Conservation (phyloP, 2,329 filamentous ascomycete genomes). For the Microdochium bolleyi region DNA sequence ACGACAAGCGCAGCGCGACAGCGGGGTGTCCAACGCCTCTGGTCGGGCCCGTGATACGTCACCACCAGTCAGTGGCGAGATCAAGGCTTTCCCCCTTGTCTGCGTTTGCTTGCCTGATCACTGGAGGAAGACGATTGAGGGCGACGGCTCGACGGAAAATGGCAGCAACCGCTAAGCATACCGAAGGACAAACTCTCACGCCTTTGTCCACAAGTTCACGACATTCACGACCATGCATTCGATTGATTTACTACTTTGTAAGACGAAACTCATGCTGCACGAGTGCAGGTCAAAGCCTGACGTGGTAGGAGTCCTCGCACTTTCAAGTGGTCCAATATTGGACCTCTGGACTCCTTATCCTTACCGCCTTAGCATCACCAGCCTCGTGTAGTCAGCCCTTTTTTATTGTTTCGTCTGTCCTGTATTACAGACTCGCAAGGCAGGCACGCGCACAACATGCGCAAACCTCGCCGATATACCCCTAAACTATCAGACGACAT, state of each 20-base stretch:
- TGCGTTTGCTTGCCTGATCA: constrained; percentile 93
- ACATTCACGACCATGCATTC: neutral
- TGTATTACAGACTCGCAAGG: neutral
- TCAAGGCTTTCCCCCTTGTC: constrained; percentile 95
- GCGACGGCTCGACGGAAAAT: constrained; percentile 63
- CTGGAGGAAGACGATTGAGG: constrained; percentile 95
- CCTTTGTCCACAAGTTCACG: neutral
- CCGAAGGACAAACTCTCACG: neutral
- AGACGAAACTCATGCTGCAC: neutral
- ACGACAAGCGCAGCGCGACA: constrained; percentile 76
- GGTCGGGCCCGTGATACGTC: constrained; percentile 50
- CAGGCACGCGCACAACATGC: neutral
- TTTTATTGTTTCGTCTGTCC: neutral
- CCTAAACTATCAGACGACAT: neutral
- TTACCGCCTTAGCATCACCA: too few relatives aligned
- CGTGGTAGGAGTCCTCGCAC: neutral
- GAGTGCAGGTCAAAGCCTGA: neutral
- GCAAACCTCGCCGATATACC: neutral
- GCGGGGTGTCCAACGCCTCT: constrained; percentile 81
- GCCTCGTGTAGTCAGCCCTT: neutral
- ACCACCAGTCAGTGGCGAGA: constrained; percentile 65
- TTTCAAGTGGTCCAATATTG: too few relatives aligned
- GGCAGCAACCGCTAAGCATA: neutral
- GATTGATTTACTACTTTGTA: neutral
- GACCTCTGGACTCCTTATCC: too few relatives aligned